A percentile compares a stretch with the other conserved stretches of the same genome.
Evolutionary conservation across 2,329 filamentous ascomycete genomes (phyloP).

Genomic region (Dothideomycetes sp.): DNA sequence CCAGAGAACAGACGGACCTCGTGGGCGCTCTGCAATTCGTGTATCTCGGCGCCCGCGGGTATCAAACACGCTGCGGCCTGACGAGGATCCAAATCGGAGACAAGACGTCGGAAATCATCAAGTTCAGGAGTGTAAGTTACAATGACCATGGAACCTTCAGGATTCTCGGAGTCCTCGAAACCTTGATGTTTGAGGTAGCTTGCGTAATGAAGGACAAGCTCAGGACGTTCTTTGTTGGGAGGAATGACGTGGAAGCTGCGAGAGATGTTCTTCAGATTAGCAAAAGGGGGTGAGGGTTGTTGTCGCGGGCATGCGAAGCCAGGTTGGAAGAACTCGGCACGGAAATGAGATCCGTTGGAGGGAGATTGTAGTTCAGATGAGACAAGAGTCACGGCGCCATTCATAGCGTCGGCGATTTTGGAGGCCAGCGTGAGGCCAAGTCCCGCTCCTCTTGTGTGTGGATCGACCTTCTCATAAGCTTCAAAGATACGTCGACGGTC

Average conservation of each 20-base stretch:
- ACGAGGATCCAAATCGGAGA: slow-evolving; percentile 2
- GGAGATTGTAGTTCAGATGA: slow-evolving; percentile 23
- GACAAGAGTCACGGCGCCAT: slow-evolving; percentile 31
- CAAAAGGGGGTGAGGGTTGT: background rate
- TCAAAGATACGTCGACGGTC: slow-evolving; percentile 35
- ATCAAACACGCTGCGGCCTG: slow-evolving; percentile 26
- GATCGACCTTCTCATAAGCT: slow-evolving; percentile 35
- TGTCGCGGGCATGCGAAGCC: slow-evolving; percentile 18
- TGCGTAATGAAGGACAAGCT: slow-evolving; percentile 16
- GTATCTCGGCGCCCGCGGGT: slow-evolving; percentile 19
- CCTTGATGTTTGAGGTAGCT: slow-evolving; percentile 17
- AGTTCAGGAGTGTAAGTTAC: slow-evolving; percentile 22
- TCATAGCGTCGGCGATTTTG: slow-evolving; percentile 33
- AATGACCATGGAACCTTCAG: slow-evolving; percentile 19
- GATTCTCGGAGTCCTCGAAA: slow-evolving; percentile 8
- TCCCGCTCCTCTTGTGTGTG: slow-evolving; percentile 32
- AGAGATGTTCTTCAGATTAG: slow-evolving; percentile 1
- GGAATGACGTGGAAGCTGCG: slow-evolving; percentile 12
- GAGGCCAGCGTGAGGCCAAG: slow-evolving; percentile 36
- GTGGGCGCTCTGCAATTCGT: slow-evolving; percentile 18
- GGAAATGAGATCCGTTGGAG: slow-evolving; percentile 34
- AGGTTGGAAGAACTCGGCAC: slow-evolving; percentile 24
- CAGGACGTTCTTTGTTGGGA: slow-evolving; percentile 1
- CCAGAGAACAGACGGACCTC: slow-evolving; percentile 22
- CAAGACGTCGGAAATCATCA: slow-evolving; percentile 16